Evolutionary conservation across 805 yeast genomes (phyloP), one percentile per base, ranked within the genome.

Genomic region (Clavispora fructus): DNA sequence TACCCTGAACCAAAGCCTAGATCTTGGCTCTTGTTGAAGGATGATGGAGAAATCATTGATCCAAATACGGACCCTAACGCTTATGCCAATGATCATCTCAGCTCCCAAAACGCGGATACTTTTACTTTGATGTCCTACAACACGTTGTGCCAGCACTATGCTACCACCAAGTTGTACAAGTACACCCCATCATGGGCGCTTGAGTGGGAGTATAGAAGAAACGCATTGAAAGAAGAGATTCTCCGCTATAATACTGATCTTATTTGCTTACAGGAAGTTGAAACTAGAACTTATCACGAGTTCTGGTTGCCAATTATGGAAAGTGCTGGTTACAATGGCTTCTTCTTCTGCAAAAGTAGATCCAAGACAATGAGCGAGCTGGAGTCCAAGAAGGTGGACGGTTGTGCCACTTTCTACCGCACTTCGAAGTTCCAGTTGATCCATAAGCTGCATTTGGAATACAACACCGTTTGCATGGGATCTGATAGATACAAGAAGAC

Each of bases 111-210:
- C 3, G 29, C 46, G 6, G 71, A 66, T 41, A 60, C 77, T 6
- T 90, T 94, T 64, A 85, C 96, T 0, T 69, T 91, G 40, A 75
- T 89, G 78, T 82, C 90, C 33, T 92, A 90, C 71, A 94, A 94
- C 68, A 88, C 95, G 2, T 73, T 94, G 62, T 94, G 99, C 65
- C 98, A 92, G 63, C 94, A 87, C 63, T 92, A 92, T 69, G 97
- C 98, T 2, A 89, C 97, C 4, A 78, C 94, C 17, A 85, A 82
- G 62, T 77, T 92, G 85, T 94, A 88, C 66, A 92, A 87, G 58
- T 92, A 87, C 62, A 90, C 98, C 1, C 98, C 98, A 19, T 81
- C 95, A 1, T 94, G 99, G 98, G 99, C 98, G 2, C 76, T 94
- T 51, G 80, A 82, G 44, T 92, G 98, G 98, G 86, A 86, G 11